Base-by-base conservation (phyloP, 2,329 filamentous ascomycete genomes). In the Penicillium sp. region DNA sequence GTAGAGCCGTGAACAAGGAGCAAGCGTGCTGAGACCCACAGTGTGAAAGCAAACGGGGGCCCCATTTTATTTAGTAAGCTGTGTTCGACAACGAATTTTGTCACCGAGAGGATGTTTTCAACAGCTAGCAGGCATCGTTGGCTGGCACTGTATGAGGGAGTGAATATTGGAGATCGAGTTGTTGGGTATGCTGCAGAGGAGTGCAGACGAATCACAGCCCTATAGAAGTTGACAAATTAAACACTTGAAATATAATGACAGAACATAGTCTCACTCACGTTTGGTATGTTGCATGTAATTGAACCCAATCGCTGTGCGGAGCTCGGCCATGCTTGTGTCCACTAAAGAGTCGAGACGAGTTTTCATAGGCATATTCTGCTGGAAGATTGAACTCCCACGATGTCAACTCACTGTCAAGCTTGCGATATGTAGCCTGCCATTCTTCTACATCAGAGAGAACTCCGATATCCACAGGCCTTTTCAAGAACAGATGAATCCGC, bases 181-280 rank as follows among this genome's bases (percentile, higher is more conserved):
- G 91, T 95, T 3, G 92, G 92, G 71, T 96, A 97, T 2, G 91
- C 92, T 6, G 92, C 91, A 1, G 91, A 96, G 0, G 91, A 96
- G 75, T 96, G 91, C 23, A 96, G 81, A 34, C 92, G 86, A 63
- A 97, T 96, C 8, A 96, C 86, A 42, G 91, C 89, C 0, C 81
- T 84, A 60, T 27, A 43, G 18, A 23, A 8, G 47, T 78, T 45
- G 71, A 62, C 19, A 7, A 27, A 42, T 35, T 35, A 47, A 7
- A n/a, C 11, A 1, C 5, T 7, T 18, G 16, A 30, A 29, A 42
- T 9, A 14, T 18, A 16, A 10, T 45, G 38, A 43, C 10, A 13
- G 10, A 39, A 7, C 13, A 27, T 9, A 13, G 18, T 19, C 23
- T 18, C 7, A 76, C 81, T 77, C 70, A 84, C 80, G 91, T 95